Base-by-base conservation (phyloP, 257 asterid species). In the Catharanthus roseus region DNA sequence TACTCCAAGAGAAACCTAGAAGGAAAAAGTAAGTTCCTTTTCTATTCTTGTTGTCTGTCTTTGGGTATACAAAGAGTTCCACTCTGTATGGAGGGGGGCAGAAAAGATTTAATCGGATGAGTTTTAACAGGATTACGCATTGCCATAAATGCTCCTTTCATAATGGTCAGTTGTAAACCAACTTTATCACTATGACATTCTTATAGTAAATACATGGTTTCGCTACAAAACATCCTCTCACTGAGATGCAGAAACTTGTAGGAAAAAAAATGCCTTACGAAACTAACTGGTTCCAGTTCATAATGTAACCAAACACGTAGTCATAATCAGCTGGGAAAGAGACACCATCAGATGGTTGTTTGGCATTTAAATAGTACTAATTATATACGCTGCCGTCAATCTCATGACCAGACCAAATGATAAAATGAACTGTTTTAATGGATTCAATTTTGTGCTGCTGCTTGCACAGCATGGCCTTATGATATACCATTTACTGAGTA, bases 21-120 rank as follows among this genome's bases (percentile, higher is more conserved):
- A 82, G 91, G 86, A 88, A 83, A 75, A 87, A 73, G 97, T 93
- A 81, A 83, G 83, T 57, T 49, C 54, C 70, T 65, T 3, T n/a
- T 31, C 51, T 18, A 23, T 28, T 41, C 15, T 4, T 45, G 51
- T 45, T 49, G 23, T 24, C 10, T 26, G 15, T 51, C 28, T 18
- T n/a, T 49, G 19, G 24, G 8, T 49, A 5, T 5, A 49, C 23
- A 0, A 45, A 24, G 19, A 12, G 44, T 72, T 49, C 21, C 13
- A 7, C 13, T 13, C 15, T 10, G n/a, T n/a, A n/a, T n/a, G n/a
- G 5, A 41, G 15, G 5, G 60, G 50, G 3, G 16, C 54, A 39
- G 10, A 18, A n/a, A 23, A 65, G 18, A 23, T 26, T 36, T n/a
- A 13, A 41, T 23, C 18, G 56, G 23, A 19, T 56, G 31, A 68